Conservation (phyloP, 768 basidiomycete species). For the Hygrophorus russula region DNA sequence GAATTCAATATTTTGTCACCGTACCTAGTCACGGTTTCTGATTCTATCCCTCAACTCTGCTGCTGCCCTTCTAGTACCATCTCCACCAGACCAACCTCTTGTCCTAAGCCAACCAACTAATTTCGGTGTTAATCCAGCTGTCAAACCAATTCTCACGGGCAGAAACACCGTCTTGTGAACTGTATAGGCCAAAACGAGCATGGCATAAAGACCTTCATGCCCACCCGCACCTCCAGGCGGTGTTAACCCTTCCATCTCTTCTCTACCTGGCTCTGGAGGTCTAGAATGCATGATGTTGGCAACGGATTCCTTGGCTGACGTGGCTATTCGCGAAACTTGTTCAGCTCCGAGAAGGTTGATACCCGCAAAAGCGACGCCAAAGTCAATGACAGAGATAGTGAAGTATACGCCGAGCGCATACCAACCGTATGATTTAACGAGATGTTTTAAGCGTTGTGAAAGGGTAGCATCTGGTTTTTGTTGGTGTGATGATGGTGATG, state of each 20-base stretch:
- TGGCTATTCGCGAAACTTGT: conserved; percentile 62
- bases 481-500: conserved; percentile 4
- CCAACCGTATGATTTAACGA: conserved; percentile 91
- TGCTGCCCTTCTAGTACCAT: conserved; percentile 59
- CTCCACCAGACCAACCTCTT: conserved; percentile 72
- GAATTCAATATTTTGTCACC: too few species aligned
- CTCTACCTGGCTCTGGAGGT: conserved; percentile 55
- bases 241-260: conserved; percentile 42
- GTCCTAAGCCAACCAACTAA: conserved; percentile 78
- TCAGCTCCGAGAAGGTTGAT: conserved; percentile 88
- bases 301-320: conserved; percentile 41
- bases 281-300: conserved; percentile 33
- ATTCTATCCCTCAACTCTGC: conserved; percentile 36
- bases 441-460: conserved; percentile 63
- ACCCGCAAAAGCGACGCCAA: conserved; percentile 71
- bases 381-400: conserved; percentile 65
- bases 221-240: conserved; percentile 25
- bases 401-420: conserved; percentile 90
- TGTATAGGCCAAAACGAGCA: conserved; percentile 86
- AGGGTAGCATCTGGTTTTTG: conserved; percentile 31
- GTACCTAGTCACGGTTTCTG: conserved; percentile 14
- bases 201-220: conserved; percentile 78
- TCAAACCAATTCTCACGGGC: conserved; percentile 82
- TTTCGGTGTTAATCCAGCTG: conserved; percentile 74
- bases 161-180: conserved; percentile 93